phyloP scores from a whole-genome alignment of 1,284 basidiomycete genomes.

The Tilletia horrida region DNA sequence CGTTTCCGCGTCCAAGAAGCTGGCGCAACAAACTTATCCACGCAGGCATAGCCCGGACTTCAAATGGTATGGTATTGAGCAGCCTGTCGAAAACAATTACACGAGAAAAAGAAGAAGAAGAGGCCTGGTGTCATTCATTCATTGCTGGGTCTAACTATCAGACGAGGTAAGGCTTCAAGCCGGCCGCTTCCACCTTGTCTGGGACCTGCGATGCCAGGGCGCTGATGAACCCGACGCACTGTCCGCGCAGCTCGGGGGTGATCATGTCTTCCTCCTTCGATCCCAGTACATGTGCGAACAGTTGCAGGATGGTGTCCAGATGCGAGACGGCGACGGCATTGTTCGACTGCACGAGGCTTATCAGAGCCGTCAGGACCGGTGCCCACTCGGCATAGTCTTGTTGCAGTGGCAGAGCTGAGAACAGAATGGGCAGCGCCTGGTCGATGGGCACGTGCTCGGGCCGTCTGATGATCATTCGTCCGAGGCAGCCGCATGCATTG shows the following conservation, averaged over 20 bases:
- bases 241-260: constrained; percentile 58
- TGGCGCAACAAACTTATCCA: no score
- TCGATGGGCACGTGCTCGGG: constrained; percentile 78
- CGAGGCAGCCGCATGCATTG: constrained; percentile 90
- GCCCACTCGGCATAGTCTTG: constrained; percentile 69
- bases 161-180: constrained; percentile 59
- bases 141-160: constrained; percentile 28
- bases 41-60: no score
- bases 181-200: constrained; percentile 71
- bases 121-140: no score
- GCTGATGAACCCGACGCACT: constrained; percentile 63
- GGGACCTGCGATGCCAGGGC: constrained; percentile 72
- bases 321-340: constrained; percentile 67
- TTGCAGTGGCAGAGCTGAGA: constrained; percentile 77
- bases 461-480: constrained; percentile 82
- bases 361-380: constrained; percentile 83
- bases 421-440: constrained; percentile 75
- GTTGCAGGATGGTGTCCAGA: constrained; percentile 75
- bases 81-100: no score
- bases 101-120: no score
- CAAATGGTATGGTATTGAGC: no score
- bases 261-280: constrained; percentile 44
- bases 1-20: no score
- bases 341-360: constrained; percentile 77
- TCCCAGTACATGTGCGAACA: constrained; percentile 78